Evolutionary conservation across 2,329 filamentous ascomycete species (phyloP), one percentile per base, ranked within the genome.

Genomic region (Davidsoniella eucalypti): DNA sequence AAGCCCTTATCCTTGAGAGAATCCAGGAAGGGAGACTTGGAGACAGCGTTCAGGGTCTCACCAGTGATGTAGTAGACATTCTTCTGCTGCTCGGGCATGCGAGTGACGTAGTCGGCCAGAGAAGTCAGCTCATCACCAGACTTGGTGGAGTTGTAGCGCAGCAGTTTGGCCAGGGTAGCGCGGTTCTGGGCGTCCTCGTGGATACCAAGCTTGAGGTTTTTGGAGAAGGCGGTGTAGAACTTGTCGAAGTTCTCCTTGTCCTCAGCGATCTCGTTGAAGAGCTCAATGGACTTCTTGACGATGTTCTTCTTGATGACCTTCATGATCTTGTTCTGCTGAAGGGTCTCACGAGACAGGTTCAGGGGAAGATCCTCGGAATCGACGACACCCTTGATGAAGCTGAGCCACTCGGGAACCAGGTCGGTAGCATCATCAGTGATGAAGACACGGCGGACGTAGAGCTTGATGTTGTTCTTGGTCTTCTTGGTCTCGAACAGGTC

Each of bases 281-380:
- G 87, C 78, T 98, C 92, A 58, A 98, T 87, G 58, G 87, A 86
- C 86, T 98, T 98, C 88, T 96, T 98, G 78, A 98, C 88, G 58
- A 98, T 94, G 83, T 98, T 98, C 87, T 98, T 98, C 82, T 93
- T 94, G 80, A 96, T 96, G 70, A 96, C 92, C 84, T 96, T 96
- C 92, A 96, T 96, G 78, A 98, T 98, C 87, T 96, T 96, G 85
- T 96, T 98, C 79, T 96, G 92, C 75, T 98, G 92, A 47, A 98
- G 87, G 53, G 90, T 96, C 82, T 98, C 92, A 84, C 92, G 92
- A 65, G 92, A 96, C 75, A 98, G 72, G 82, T 98, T 98, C 69
- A 98, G 84, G 61, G 92, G 92, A 56, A 98, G 84, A 69, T 98
- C 92, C 80, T 98, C 92, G 63, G 92, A 98, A 75, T 98, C 92